Base-by-base conservation (phyloP, 257 asterid species). In the Paulownia fortunei region DNA sequence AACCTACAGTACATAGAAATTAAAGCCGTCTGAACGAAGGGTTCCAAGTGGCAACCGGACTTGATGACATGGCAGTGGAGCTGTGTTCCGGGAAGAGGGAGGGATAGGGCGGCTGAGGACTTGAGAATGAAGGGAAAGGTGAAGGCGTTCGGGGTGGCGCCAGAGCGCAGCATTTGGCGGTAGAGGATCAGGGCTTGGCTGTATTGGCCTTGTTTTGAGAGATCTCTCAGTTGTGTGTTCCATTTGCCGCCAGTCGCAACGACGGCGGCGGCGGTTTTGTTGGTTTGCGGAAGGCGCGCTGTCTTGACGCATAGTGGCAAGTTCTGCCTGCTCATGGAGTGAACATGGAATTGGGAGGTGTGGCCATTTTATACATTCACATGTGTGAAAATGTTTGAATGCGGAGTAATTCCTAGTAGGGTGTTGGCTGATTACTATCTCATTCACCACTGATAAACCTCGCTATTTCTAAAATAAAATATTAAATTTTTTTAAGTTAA, bases 121-220 rank as follows among this genome's bases (percentile, higher is more conserved):
- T 94, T 94, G 87, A 91, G 90, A 49, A 82, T 61, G 80, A 92
- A 94, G 26, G 99, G 97, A 72, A 91, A 92, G 55, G 98, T 91
- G 94, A 90, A 95, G 79, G 98, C 92, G 82, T 89, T 89, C 0
- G 97, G 97, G 74, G 76, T 47, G 76, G 86, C 83, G 67, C 87
- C 89, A 39, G 93, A 90, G 2, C 88, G 90, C 79, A 95, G 90
- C 96, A 93, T 91, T 81, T 85, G 87, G 71, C 87, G 85, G 89
- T 91, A 93, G 83, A 87, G 82, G 72, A 72, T 8, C 69, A 90
- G 81, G 72, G 91, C 92, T 54, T 87, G 86, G 21, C 73, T 74
- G 90, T 64, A 87, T 8, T 79, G 93, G 61, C 94, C 94, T 72
- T 84, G 76, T 67, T 84, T 93, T 64, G 98, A 89, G 49, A 90